Evolutionary conservation across 208 protist genomes (phyloP).

Genomic region (Leishmania tarentolae): DNA sequence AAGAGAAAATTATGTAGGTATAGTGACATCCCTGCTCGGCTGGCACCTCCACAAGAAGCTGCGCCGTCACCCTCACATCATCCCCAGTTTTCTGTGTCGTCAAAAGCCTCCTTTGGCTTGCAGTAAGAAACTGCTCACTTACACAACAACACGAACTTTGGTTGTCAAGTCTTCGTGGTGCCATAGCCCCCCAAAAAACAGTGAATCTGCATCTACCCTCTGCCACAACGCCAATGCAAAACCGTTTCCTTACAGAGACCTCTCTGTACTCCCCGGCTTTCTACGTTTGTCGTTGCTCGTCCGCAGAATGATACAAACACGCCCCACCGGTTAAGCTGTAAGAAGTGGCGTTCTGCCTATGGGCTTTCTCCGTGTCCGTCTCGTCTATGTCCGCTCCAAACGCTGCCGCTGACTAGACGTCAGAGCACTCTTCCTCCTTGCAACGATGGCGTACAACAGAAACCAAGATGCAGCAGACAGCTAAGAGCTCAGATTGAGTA

Average conservation of each 20-base stretch:
- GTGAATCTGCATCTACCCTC: constrained; percentile 68
- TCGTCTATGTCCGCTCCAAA: background rate
- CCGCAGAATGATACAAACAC: constrained; percentile 75
- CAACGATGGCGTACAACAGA: background rate
- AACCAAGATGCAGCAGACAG: background rate
- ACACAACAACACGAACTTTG: constrained; percentile 71
- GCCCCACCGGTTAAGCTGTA: constrained; percentile 5
- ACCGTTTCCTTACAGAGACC: constrained; percentile 50
- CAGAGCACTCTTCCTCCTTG: background rate
- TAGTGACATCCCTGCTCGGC: constrained; percentile 56
- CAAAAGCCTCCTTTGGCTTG: constrained; percentile 57
- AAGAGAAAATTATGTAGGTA: constrained; percentile 76
- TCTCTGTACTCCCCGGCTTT: constrained; percentile 72
- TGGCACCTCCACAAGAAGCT: constrained; percentile 43
- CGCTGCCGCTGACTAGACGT: background rate
- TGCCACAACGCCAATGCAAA: constrained; percentile 59
- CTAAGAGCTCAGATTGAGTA: too few relatives aligned
- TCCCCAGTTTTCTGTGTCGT: constrained; percentile 70
- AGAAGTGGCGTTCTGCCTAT: background rate
- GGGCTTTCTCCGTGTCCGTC: background rate
- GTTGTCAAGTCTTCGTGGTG: constrained; percentile 38
- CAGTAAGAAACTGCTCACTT: constrained; percentile 67
- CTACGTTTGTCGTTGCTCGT: constrained; percentile 67
- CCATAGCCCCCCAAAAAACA: constrained; percentile 73
- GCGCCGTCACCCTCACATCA: constrained; percentile 55